phyloP scores from a whole-genome alignment of 805 yeast species.

The Metschnikowia reukaufii region DNA sequence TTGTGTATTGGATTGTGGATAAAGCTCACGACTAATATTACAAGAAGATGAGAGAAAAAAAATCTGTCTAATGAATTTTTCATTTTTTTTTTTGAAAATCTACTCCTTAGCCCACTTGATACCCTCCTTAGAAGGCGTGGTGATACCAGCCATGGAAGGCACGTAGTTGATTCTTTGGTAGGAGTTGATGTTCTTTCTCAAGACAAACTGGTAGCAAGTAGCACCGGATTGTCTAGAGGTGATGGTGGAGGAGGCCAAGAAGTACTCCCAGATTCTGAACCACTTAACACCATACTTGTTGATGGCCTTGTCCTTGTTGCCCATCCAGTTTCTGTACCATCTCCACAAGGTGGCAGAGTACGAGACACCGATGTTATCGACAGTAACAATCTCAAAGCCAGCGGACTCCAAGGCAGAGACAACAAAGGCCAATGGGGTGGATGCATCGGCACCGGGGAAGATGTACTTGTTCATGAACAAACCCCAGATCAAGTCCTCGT shows the following conservation, averaged over 20 bases:
- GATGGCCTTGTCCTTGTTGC: slow-evolving; percentile 72
- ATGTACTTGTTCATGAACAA: slow-evolving; percentile 93
- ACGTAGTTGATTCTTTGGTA: slow-evolving; percentile 80
- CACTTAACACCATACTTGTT: slow-evolving; percentile 84
- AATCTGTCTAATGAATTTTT: too few relatives aligned
- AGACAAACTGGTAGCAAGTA: slow-evolving; percentile 83
- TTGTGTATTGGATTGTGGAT: too few relatives aligned
- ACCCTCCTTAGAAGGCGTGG: slow-evolving; percentile 56
- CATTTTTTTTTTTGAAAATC: not conserved
- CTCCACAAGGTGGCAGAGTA: slow-evolving; percentile 89
- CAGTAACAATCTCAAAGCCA: slow-evolving; percentile 80
- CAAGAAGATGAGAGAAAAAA: too few relatives aligned
- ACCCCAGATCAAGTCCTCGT: slow-evolving; percentile 93
- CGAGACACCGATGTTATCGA: slow-evolving; percentile 90
- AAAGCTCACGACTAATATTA: too few relatives aligned
- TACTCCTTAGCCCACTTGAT: slow-evolving; percentile 53
- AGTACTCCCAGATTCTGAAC: slow-evolving; percentile 93
- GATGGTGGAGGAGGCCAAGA: slow-evolving; percentile 78
- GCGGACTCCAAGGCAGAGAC: slow-evolving; percentile 72
- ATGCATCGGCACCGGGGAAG: slow-evolving; percentile 97
- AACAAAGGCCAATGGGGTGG: slow-evolving; percentile 88
- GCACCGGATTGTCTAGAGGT: slow-evolving; percentile 93
- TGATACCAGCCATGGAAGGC: slow-evolving; percentile 74
- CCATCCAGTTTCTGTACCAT: slow-evolving; percentile 94
- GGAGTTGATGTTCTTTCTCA: slow-evolving; percentile 85